These are phyloP conservation scores for Globisporangium takayamanum DNA, from an alignment of 352 stramenopile genomes.

Conservation along the genomic window DNA sequence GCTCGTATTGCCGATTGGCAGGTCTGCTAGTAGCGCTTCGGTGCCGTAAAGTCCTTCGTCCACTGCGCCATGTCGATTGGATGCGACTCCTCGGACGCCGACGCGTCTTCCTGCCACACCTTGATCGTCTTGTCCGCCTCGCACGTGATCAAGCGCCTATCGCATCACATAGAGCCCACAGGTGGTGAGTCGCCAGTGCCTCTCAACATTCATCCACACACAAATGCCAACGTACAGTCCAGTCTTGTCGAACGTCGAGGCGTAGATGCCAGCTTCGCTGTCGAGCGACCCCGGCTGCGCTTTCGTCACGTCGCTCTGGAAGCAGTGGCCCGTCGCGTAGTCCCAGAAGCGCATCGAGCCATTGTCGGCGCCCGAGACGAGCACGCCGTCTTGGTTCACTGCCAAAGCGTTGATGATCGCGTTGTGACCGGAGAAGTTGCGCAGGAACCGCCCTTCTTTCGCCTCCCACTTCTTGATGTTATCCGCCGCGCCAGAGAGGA, in stretches of 20 bases:
- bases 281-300: conserved; percentile 95
- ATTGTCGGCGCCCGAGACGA: conserved; percentile 96
- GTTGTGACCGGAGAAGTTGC: conserved; percentile 97
- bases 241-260: conserved; percentile 96
- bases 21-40: conserved; percentile 59
- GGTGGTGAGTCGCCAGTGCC: neutral
- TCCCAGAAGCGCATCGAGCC: conserved; percentile 98
- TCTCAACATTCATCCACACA: neutral
- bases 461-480: conserved; percentile 99
- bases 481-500: conserved; percentile 95
- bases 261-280: conserved; percentile 97
- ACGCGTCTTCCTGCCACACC: conserved; percentile 96
- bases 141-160: conserved; percentile 95
- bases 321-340: conserved; percentile 97
- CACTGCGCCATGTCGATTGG: conserved; percentile 97
- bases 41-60: conserved; percentile 91
- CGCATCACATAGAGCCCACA: conserved; percentile 3
- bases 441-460: conserved; percentile 92
- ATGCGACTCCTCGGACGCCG: conserved; percentile 93
- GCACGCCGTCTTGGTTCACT: conserved; percentile 97
- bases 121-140: conserved; percentile 99
- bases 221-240: conserved; percentile 60
- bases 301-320: conserved; percentile 94
- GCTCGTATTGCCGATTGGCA: too few relatives aligned
- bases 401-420: conserved; percentile 98